Percentiles rank a stretch among this genome's conserved stretches.
These are phyloP conservation scores for Thelephora aurantiotincta DNA, from an alignment of 768 basidiomycete genomes.

Conservation along the genomic window DNA sequence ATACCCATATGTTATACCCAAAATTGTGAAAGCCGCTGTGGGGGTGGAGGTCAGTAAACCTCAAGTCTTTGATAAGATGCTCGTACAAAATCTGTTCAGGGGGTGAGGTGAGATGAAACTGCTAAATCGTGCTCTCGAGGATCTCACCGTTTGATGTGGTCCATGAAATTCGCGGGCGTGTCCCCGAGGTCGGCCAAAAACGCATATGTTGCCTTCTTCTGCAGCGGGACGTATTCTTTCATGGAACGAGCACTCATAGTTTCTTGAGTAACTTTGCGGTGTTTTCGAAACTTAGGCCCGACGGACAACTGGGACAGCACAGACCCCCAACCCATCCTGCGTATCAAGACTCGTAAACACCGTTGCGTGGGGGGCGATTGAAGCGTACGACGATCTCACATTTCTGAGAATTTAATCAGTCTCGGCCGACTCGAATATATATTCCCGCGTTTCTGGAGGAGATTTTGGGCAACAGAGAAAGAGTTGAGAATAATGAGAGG, in stretches of 20 bases:
- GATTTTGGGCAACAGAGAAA: conserved; percentile 39
- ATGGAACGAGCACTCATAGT: not conserved
- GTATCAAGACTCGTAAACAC: not conserved
- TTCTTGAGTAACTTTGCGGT: not conserved
- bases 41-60: not conserved
- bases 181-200: conserved; percentile 6
- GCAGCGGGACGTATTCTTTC: conserved; percentile 7
- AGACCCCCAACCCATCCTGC: not conserved
- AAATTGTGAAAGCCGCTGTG: conserved; percentile 7
- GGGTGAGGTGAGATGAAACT: not conserved
- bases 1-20: conserved; percentile 9
- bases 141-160: conserved; percentile 9
- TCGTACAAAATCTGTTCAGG: conserved; percentile 1
- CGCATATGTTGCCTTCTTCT: conserved; percentile 7
- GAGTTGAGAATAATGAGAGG: conserved; percentile 56
- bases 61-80: conserved; percentile 1
- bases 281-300: not conserved
- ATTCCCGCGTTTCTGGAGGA: conserved; percentile 55
- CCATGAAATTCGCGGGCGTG: conserved; percentile 5
- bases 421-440: conserved; percentile 46
- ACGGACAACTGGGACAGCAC: not conserved
- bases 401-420: not conserved
- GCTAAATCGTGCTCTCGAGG: not conserved
- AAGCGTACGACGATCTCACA: not conserved
- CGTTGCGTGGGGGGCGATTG: not conserved